These are phyloP conservation scores for Moesziomyces antarcticus DNA, from an alignment of 1,284 basidiomycete species.

Conservation along the genomic window DNA sequence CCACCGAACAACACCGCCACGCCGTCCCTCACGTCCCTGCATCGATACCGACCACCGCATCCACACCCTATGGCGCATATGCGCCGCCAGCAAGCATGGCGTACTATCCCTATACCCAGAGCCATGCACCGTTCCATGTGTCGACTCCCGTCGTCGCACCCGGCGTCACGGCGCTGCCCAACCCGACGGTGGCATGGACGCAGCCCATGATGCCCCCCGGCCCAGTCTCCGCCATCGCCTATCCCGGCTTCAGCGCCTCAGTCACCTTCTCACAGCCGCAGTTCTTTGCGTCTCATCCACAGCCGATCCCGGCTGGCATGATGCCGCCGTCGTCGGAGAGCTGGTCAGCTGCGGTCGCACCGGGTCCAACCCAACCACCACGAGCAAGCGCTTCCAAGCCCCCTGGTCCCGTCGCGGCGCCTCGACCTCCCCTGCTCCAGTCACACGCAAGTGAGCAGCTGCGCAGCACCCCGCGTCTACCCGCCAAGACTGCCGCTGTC, in stretches of 20 bases:
- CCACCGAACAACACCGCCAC: neutral
- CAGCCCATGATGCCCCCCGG: slow-evolving; percentile 27
- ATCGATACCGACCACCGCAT: neutral
- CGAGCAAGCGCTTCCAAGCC: neutral
- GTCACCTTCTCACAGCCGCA: slow-evolving; percentile 42
- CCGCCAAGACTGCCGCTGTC: too few relatives aligned
- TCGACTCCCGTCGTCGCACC: slow-evolving; percentile 8
- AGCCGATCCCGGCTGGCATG: slow-evolving; percentile 6
- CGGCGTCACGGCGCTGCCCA: slow-evolving; percentile 9
- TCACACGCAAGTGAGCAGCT: neutral
- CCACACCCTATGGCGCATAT: slow-evolving; percentile 1
- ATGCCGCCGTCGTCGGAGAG: slow-evolving; percentile 4
- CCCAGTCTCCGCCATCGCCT: slow-evolving; percentile 15
- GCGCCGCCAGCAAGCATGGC: slow-evolving; percentile 8
- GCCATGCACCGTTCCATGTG: slow-evolving; percentile 12
- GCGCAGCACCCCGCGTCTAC: too few relatives aligned
- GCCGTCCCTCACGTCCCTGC: neutral
- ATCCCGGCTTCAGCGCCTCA: slow-evolving; percentile 37
- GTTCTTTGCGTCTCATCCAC: slow-evolving; percentile 28
- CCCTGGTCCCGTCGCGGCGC: neutral
- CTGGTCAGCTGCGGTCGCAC: neutral
- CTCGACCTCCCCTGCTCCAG: neutral
- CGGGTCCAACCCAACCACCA: neutral
- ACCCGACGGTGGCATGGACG: slow-evolving; percentile 27
- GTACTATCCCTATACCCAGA: slow-evolving; percentile 24